Evolutionary conservation across 331 rosid genomes (phyloP), one percentile per base, ranked within the genome.

Genomic region (Cucumis variabilis): DNA sequence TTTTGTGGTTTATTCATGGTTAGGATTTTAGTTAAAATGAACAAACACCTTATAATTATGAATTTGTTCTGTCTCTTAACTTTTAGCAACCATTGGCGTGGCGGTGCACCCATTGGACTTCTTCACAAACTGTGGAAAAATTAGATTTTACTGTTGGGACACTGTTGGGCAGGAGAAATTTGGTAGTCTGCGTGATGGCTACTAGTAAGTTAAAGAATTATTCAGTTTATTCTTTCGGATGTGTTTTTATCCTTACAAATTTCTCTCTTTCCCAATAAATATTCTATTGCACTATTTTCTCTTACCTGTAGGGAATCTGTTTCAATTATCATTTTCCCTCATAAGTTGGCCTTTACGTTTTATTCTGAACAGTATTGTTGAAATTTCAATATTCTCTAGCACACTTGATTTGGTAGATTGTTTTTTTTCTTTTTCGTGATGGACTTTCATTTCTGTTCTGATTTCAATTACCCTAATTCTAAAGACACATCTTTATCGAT

Each of bases 161-260:
- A 90, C 92, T 13, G 91, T 91, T 50, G 91, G 91, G 20, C 96
- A 95, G 78, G 96, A 94, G 90, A 95, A 94, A 80, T 95, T 95
- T 28, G 98, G 98, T 60, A 97, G 97, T 13, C 93, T 95, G 7
- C 86, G 98, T 79, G 98, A 95, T 91, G 98, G 97, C 73, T 95
- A 95, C 70, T 95, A 95, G 98, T 89, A 74, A n/a, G 81, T n/a
- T n/a, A 33, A 1, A 24, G 37, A 48, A 85, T 65, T 63, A 23
- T 4, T 2, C 9, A 11, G 0, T 21, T 21, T 63, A 89, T 85
- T 89, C 85, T 3, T 88, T 91, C 2, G 63, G 89, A 11, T 91
- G 83, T 37, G 88, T 83, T 44, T 87, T 81, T 63, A 21, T 63
- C 5, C 25, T 63, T 4, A 27, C 88, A 87, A 88, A 73, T 46